Evolutionary conservation across 257 asterid species (phyloP).

Genomic region (Solanum infundibuliforme): DNA sequence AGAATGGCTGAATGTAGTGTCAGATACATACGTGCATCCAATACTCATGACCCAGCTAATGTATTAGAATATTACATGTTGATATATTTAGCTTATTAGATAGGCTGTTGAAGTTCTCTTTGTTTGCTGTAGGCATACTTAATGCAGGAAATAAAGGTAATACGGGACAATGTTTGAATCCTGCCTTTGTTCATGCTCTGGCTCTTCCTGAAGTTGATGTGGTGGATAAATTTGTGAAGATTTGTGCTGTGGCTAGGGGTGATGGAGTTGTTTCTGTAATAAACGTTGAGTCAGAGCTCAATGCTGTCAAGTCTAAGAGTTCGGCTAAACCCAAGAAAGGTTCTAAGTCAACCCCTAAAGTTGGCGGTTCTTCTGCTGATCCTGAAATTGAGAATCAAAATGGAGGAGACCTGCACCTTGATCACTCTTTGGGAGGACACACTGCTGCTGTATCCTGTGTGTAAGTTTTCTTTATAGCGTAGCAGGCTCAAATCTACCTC

Average conservation of each 20-base stretch:
- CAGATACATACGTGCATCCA: neutral
- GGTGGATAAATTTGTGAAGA: constrained; percentile 67
- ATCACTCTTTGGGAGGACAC: constrained; percentile 76
- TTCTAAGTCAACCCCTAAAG: constrained; percentile 25
- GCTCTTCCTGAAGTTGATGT: constrained; percentile 71
- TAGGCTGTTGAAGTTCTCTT: neutral
- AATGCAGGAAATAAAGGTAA: constrained; percentile 33
- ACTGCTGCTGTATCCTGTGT: constrained; percentile 82
- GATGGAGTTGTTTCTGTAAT: constrained; percentile 75
- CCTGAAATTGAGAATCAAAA: constrained; percentile 17
- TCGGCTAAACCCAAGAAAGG: constrained; percentile 36
- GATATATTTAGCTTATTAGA: neutral
- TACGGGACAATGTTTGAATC: constrained; percentile 66
- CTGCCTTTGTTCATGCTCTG: constrained; percentile 77
- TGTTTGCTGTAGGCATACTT: constrained; percentile 19
- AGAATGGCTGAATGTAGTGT: neutral
- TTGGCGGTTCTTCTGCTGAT: constrained; percentile 9
- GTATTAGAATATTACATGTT: neutral
- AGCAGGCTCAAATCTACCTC: neutral
- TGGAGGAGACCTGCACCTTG: constrained; percentile 40
- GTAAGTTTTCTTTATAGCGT: constrained; percentile 33
- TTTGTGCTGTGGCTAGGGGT: constrained; percentile 83
- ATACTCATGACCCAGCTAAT: neutral
- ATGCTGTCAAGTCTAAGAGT: constrained; percentile 34
- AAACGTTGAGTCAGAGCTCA: constrained; percentile 47